Base-by-base conservation (phyloP, 805 yeast species). In the Pichia cephalocereana region DNA sequence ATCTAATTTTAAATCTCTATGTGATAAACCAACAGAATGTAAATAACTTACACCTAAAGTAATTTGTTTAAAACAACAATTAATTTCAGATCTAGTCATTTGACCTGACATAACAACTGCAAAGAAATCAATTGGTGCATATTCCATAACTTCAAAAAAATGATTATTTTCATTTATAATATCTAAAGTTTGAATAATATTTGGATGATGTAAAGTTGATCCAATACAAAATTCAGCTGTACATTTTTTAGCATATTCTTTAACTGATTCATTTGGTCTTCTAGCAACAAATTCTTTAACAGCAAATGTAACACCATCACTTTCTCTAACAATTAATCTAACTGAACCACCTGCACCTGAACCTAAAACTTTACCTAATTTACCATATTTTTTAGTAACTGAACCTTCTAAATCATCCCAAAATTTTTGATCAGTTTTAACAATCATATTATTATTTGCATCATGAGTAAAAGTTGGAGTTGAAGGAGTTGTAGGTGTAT, bases 261-360 rank as follows among this genome's bases (percentile, higher is more conserved):
- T 82, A 48, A 79, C 72, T 10, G 79, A 66, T 61, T 86, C 95
- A 59, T 78, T 82, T 38, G 82, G 76, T 60, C 83, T 74, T 52
- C 85, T 74, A 14, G 86, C 77, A 57, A 91, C 75, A 59, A 86
- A 86, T 64, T 86, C 91, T 60, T 86, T 86, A 17, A 86, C 93
- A 1, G 95, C 95, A 69, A 86, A 85, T 0, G 85, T 77, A 37
- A 76, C 76, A 56, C 79, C 77, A 64, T 85, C 91, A 38, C 78
- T 67, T 40, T 84, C 82, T 57, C 91, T 75, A 9, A 75, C 75
- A 26, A 86, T 72, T 41, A 85, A 68, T 55, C 85, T 73, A n/a
- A 86, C 95, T 1, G 89, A 78, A 8, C 95, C 95, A 44, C 95
- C 95, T 12, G 93, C 95, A 48, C 95, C 95, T 1, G 88, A 80